Percentiles rank a stretch among this genome's conserved stretches.
Conservation (phyloP, 345 rosid genomes). For the Syzygium aromaticum region DNA sequence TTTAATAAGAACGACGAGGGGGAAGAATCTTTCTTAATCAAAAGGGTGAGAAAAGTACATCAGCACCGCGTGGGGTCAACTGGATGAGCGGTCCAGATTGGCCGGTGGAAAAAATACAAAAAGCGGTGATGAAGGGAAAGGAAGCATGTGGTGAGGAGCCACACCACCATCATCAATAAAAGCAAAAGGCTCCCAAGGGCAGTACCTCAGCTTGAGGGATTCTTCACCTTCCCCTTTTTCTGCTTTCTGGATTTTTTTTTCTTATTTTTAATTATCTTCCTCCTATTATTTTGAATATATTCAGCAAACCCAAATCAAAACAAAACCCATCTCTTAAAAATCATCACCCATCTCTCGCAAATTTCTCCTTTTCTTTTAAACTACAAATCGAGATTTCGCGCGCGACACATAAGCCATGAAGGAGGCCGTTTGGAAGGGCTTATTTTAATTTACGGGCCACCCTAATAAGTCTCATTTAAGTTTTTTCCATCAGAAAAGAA, state of each 20-base stretch:
- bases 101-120: not conserved
- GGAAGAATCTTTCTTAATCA: not conserved
- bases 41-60: not conserved
- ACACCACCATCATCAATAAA: not conserved
- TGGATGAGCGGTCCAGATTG: not conserved
- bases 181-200: not conserved
- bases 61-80: not conserved
- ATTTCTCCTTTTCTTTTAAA: not conserved
- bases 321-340: not conserved
- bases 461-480: not conserved
- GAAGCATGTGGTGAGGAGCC: not conserved
- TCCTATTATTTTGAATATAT: not conserved
- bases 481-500: not conserved
- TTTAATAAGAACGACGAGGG: not conserved
- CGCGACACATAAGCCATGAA: too few species aligned
- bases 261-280: not conserved
- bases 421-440: not conserved
- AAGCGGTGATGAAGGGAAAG: not conserved
- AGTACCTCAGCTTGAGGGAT: not conserved
- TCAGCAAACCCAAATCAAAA: not conserved
- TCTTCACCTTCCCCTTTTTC: not conserved
- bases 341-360: too few species aligned
- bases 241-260: not conserved
- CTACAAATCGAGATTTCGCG: fast-evolving
- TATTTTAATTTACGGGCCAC: not conserved